Percentiles rank a stretch among this genome's conserved stretches.
phyloP scores from a whole-genome alignment of 2,329 filamentous ascomycete genomes.

The Magnaporthales sp. region DNA sequence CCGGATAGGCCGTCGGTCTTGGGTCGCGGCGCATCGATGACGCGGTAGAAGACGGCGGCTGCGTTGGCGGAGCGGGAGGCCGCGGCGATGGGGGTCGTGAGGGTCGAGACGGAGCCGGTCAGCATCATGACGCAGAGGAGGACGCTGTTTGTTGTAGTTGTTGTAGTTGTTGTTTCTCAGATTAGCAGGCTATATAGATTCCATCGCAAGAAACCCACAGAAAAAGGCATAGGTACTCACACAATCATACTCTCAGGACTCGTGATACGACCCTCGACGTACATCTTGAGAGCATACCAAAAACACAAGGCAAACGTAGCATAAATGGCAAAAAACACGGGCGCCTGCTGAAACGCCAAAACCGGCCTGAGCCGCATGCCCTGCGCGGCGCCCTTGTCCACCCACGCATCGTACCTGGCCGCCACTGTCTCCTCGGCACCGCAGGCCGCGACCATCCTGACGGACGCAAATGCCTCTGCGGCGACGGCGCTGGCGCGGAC shows the following conservation, averaged over 20 bases:
- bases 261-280: slow-evolving; percentile 33
- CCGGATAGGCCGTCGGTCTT: slow-evolving; percentile 27
- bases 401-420: slow-evolving; percentile 42
- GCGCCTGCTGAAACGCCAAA: slow-evolving; percentile 20
- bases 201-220: background rate
- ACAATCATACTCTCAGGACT: slow-evolving; percentile 46
- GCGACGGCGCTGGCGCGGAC: slow-evolving; percentile 49
- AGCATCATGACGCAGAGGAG: slow-evolving; percentile 51
- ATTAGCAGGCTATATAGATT: no score
- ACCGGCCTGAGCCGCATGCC: slow-evolving; percentile 19
- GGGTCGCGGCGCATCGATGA: slow-evolving; percentile 34
- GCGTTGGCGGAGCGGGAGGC: slow-evolving; percentile 45
- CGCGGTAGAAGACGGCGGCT: slow-evolving; percentile 45
- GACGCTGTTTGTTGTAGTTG: slow-evolving; percentile 26
- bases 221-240: slow-evolving; percentile 23
- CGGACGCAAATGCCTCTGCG: slow-evolving; percentile 48
- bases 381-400: slow-evolving; percentile 36
- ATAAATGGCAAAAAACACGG: slow-evolving; percentile 21
- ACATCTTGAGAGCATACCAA: slow-evolving; percentile 51
- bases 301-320: slow-evolving; percentile 47
- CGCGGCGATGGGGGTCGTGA: slow-evolving; percentile 47
- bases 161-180: no score
- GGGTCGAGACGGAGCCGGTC: slow-evolving; percentile 44
- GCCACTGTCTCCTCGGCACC: slow-evolving; percentile 48
- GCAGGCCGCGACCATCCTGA: slow-evolving; percentile 54